Percentiles rank a stretch among this genome's conserved stretches.
phyloP scores from a whole-genome alignment of 305 asterid genomes.

The Striga hermonthica region DNA sequence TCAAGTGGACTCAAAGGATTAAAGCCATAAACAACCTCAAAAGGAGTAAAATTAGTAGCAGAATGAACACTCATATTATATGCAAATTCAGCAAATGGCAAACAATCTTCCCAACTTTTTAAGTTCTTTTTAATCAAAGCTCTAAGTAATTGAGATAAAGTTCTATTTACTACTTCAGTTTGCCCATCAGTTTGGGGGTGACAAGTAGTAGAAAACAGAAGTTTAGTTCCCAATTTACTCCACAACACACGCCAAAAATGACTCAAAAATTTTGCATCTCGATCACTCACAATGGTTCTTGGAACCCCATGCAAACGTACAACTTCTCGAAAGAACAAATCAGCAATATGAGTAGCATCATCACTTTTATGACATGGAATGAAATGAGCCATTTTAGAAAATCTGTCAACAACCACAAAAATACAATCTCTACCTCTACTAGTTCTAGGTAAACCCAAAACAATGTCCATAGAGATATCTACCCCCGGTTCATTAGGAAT shows the following conservation, averaged over 20 bases:
- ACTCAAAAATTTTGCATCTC: not conserved
- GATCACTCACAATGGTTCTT: not conserved
- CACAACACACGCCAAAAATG: not conserved
- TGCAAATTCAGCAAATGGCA: not conserved
- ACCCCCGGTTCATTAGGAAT: not conserved
- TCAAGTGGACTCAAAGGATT: not conserved
- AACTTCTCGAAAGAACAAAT: not conserved
- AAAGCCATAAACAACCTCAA: not conserved
- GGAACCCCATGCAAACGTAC: not conserved
- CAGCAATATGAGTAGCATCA: not conserved
- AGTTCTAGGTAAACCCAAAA: not conserved
- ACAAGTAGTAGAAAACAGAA: not conserved
- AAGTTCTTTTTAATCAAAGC: not conserved
- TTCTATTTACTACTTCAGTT: not conserved
- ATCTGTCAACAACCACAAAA: conserved; percentile 2
- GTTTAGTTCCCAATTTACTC: not conserved
- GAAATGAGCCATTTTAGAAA: not conserved
- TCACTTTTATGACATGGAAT: not conserved
- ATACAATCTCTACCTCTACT: not conserved
- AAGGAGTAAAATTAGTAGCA: not conserved
- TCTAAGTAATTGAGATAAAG: not conserved
- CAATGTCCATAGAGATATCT: not conserved
- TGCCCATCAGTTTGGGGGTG: not conserved
- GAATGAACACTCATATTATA: not conserved
- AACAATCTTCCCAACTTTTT: not conserved